Evolutionary conservation across 352 stramenopile genomes (phyloP), one percentile per base, ranked within the genome.

Genomic region (Phytophthora agathidicida): DNA sequence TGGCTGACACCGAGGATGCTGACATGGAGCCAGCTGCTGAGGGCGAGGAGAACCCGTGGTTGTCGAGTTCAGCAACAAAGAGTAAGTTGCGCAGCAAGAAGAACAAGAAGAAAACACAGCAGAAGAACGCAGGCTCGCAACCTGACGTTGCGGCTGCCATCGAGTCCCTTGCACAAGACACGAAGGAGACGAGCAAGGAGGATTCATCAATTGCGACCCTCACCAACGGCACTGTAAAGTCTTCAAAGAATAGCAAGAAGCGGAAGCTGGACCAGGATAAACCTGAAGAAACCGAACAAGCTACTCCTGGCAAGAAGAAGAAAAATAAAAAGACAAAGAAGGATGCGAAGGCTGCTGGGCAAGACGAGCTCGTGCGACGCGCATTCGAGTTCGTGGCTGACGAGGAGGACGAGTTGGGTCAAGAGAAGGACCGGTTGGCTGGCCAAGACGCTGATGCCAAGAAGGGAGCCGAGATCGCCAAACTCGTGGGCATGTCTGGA

Each of bases 301-400:
- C 22, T 11, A 11, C 45, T 32, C 1, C 45, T 13, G 28, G 43
- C 17, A 66, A 77, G 32, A 79, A 80, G 53, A 83, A 77, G 61
- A 81, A 75, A 38, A 77, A 57, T 13, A 73, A 77, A 37, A 83
- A 86, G 28, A n/a, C 33, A 42, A 71, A 55, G 32, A 77, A 49
- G 17, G 46, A 31, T 24, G 89, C 57, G 23, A 92, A 98, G 67
- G 24, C 31, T 36, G 49, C 66, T 7, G 45, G 32, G 5, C 71
- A 80, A 31, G 93, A 97, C 50, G 94, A 99, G 60, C 77, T 99
- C 8, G 95, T 99, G 17, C 74, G 83, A 14, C 83, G 88, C 28
- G 97, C 97, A 17, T 99, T 99, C 79, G 96, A 96, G 27, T 96
- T 97, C 46, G 87, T 91, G 0, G 83, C 93, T 27, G 82, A 93